Evolutionary conservation across 2,329 filamentous ascomycete genomes (phyloP).

Genomic region (Cercospora berteroae): DNA sequence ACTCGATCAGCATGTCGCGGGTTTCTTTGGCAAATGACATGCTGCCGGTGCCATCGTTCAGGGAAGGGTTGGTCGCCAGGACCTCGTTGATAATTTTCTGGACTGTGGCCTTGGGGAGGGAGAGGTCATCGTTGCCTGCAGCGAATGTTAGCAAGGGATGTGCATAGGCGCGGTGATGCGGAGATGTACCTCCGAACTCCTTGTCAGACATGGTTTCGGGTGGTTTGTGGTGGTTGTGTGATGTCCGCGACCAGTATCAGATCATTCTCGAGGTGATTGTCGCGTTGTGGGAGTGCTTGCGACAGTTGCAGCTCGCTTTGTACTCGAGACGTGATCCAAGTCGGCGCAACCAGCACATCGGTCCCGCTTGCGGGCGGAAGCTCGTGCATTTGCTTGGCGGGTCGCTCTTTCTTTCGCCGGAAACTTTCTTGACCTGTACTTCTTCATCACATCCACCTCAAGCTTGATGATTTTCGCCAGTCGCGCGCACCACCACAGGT

Average conservation of each 20-base stretch:
- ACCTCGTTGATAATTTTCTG: conserved; percentile 93
- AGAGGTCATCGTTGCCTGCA: conserved; percentile 59
- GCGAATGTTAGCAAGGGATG: conserved; percentile 6
- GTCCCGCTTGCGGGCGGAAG: not conserved
- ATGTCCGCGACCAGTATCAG: not conserved
- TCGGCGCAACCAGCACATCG: not conserved
- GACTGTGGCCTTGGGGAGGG: conserved; percentile 64
- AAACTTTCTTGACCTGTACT: conserved; percentile 14
- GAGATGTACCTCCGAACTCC: conserved; percentile 51
- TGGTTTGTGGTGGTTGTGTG: not conserved
- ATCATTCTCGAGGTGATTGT: not conserved
- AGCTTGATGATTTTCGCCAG: not conserved
- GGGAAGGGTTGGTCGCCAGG: conserved; percentile 65
- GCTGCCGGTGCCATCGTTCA: conserved; percentile 38
- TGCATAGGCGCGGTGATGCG: not conserved
- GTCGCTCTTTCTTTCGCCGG: conserved; percentile 4
- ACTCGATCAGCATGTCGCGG: conserved; percentile 92
- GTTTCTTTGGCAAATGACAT: conserved; percentile 93
- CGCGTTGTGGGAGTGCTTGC: not conserved
- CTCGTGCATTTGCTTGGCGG: conserved; percentile 10
- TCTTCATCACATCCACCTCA: conserved; percentile 8
- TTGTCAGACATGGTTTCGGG: conserved; percentile 52
- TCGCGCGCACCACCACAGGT: conserved; percentile 21
- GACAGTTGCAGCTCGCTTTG: not conserved
- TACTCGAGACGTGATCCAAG: not conserved